Evolutionary conservation across 805 yeast genomes (phyloP).

Genomic region (Grigorovia yakushimaensis): DNA sequence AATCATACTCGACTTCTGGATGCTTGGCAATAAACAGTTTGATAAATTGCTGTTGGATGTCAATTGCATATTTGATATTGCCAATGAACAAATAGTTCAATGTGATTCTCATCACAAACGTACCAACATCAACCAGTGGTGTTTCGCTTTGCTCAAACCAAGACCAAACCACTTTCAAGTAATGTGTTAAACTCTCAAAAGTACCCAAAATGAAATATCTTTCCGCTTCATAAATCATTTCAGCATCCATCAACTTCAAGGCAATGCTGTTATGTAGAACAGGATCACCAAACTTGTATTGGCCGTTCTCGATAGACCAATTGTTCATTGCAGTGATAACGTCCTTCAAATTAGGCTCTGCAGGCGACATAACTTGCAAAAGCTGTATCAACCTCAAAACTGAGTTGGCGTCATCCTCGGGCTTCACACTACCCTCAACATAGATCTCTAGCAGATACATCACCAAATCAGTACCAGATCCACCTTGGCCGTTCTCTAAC

Average conservation of each 20-base stretch:
- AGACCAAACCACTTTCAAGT: constrained; percentile 34
- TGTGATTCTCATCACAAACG: constrained; percentile 47
- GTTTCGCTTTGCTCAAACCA: constrained; percentile 34
- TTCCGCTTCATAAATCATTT: constrained; percentile 57
- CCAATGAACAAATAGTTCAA: constrained; percentile 63
- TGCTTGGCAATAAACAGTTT: constrained; percentile 21
- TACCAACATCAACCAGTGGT: constrained; percentile 23
- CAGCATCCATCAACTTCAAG: constrained; percentile 41
- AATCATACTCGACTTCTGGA: no score
- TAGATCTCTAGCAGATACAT: constrained; percentile 65
- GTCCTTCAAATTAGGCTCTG: constrained; percentile 55
- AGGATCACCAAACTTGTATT: constrained; percentile 58
- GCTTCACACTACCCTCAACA: constrained; percentile 34
- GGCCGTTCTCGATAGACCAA: constrained; percentile 51
- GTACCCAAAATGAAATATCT: constrained; percentile 62
- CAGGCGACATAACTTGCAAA: constrained; percentile 34
- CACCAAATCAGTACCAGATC: constrained; percentile 72
- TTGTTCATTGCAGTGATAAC: constrained; percentile 54
- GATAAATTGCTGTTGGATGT: constrained; percentile 33
- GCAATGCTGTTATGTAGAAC: constrained; percentile 70
- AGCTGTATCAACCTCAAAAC: constrained; percentile 41
- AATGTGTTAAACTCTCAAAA: constrained; percentile 40
- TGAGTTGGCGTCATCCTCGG: constrained; percentile 32
- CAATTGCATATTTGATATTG: constrained; percentile 51
- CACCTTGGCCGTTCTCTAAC: constrained; percentile 60